Conservation (phyloP, 169 alveolate species). For the Plasmodium inui region DNA sequence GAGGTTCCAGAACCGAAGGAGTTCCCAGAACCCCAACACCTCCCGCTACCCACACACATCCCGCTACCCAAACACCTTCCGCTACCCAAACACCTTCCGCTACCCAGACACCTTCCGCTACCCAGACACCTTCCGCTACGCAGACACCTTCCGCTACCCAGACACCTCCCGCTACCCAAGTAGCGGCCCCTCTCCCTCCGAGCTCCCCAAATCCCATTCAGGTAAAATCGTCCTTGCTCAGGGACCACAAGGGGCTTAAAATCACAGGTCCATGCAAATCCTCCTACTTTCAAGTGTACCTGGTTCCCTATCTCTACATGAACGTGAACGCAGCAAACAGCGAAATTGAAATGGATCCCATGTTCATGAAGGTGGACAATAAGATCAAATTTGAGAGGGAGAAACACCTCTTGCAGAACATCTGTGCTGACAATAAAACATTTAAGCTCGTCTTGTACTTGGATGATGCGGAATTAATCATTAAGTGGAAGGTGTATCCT, state of each 20-base stretch:
- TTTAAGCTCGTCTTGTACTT: background rate
- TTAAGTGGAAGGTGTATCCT: constrained; percentile 2
- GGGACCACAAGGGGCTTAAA: background rate
- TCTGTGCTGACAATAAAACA: background rate
- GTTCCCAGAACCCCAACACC: too few species aligned
- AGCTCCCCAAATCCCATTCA: background rate
- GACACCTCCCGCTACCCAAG: background rate
- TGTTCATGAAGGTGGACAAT: background rate
- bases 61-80: too few species aligned
- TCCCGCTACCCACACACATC: too few species aligned
- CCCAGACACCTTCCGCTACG: too few species aligned
- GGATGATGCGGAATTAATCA: background rate
- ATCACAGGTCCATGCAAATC: background rate
- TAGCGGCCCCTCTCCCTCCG: background rate
- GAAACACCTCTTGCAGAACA: background rate
- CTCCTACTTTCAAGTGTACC: background rate
- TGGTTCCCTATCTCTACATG: background rate
- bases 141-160: too few species aligned
- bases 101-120: too few species aligned
- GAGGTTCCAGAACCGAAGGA: too few species aligned
- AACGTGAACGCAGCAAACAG: background rate
- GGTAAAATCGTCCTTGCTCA: background rate
- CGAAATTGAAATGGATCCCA: background rate
- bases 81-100: too few species aligned
- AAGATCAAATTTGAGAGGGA: background rate